phyloP scores from a whole-genome alignment of 768 basidiomycete genomes.

The Podaxis carcinomalis region DNA sequence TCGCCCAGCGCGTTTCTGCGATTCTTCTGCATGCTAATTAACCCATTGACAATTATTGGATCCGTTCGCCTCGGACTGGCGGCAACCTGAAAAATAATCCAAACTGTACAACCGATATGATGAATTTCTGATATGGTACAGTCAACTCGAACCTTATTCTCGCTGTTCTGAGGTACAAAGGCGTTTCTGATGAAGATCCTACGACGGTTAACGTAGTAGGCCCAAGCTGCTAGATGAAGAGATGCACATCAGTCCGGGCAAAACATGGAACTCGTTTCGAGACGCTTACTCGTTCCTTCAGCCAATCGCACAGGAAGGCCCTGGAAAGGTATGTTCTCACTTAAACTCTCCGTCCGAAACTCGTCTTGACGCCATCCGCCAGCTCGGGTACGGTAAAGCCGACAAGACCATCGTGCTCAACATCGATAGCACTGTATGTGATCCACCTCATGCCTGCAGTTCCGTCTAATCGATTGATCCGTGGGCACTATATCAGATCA shows the following conservation, averaged over 20 bases:
- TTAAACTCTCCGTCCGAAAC: background rate
- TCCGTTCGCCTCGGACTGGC: slow-evolving; percentile 36
- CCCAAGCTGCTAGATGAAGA: slow-evolving; percentile 6
- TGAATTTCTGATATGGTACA: background rate
- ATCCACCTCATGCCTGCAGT: background rate
- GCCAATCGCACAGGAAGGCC: slow-evolving; percentile 9
- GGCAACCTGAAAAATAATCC: slow-evolving; percentile 13
- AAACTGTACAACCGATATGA: background rate
- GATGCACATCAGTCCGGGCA: background rate
- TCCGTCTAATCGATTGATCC: background rate
- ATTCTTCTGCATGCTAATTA: slow-evolving; percentile 26
- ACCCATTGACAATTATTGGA: slow-evolving; percentile 32
- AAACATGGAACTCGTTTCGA: background rate
- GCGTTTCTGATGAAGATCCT: slow-evolving; percentile 34
- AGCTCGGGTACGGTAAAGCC: slow-evolving; percentile 20
- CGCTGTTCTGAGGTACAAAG: slow-evolving; percentile 38
- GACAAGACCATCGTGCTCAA: slow-evolving; percentile 18
- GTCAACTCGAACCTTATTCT: slow-evolving; percentile 29
- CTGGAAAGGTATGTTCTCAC: background rate
- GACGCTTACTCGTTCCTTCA: slow-evolving; percentile 11
- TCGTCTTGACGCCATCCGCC: background rate
- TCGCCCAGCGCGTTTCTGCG: slow-evolving; percentile 20
- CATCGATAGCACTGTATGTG: background rate
- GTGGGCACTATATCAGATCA: slow-evolving; percentile 12
- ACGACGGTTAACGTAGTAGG: slow-evolving; percentile 14